Evolutionary conservation across 305 asterid genomes (phyloP).

Genomic region (Euphrasia arctica): DNA sequence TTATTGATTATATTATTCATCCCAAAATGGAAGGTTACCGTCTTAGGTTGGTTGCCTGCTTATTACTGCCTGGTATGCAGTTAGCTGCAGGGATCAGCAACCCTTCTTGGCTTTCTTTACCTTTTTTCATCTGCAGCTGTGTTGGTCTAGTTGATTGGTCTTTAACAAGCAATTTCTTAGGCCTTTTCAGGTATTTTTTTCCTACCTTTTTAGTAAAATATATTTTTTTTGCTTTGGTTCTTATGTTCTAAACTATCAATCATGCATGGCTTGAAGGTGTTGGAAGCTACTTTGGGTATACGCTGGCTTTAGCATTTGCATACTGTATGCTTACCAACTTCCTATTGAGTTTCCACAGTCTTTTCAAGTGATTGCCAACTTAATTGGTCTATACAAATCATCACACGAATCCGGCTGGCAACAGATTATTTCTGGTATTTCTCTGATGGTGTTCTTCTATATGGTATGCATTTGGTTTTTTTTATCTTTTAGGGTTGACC

Average conservation of each 20-base stretch:
- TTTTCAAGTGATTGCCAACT: constrained; percentile 43
- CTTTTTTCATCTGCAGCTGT: constrained; percentile 91
- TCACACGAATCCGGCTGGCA: constrained; percentile 69
- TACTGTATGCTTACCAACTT: constrained; percentile 83
- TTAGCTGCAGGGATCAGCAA: constrained; percentile 88
- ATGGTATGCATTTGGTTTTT: constrained; percentile 59
- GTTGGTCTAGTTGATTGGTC: constrained; percentile 97
- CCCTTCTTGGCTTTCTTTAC: constrained; percentile 98
- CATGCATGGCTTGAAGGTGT: constrained; percentile 68
- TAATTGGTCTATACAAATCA: constrained; percentile 69
- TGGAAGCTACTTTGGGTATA: constrained; percentile 94
- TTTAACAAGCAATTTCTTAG: constrained; percentile 90
- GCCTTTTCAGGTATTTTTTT: constrained; percentile 84
- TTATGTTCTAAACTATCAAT: constrained; percentile 24
- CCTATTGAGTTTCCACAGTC: constrained; percentile 62
- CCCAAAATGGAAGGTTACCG: constrained; percentile 68
- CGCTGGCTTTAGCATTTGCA: constrained; percentile 71
- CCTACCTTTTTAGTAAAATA: constrained; percentile 6
- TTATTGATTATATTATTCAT: constrained; percentile 24
- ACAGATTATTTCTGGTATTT: constrained; percentile 70
- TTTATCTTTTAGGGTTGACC: constrained; percentile 24
- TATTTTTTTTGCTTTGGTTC: background rate
- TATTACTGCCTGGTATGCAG: constrained; percentile 94
- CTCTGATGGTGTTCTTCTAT: constrained; percentile 75
- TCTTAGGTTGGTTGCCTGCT: constrained; percentile 89